phyloP scores from a whole-genome alignment of 352 stramenopile genomes.

The Halophytophthora batemanensis region DNA sequence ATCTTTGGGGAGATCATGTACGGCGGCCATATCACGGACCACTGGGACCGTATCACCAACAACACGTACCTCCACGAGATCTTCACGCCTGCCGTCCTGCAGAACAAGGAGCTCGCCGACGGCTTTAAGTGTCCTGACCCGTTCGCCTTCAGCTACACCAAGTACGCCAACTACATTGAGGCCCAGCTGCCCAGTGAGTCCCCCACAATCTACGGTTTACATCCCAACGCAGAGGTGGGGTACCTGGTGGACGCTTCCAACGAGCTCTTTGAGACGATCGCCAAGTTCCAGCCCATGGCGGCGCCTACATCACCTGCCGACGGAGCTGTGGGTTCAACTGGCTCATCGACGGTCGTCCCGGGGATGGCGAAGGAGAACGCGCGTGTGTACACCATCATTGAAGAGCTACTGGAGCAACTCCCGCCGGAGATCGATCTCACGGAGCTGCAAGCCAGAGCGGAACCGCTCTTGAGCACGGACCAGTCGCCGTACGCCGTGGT shows the following conservation, averaged over 20 bases:
- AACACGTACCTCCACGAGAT: conserved; percentile 64
- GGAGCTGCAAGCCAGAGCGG: conserved; percentile 46
- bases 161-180: conserved; percentile 91
- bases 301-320: conserved; percentile 48
- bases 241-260: conserved; percentile 77
- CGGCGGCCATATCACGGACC: conserved; percentile 81
- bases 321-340: conserved; percentile 12
- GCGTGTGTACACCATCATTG: conserved; percentile 44
- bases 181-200: conserved; percentile 60
- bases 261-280: conserved; percentile 84
- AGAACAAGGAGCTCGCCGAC: conserved; percentile 43
- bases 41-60: conserved; percentile 85
- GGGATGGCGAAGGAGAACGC: conserved; percentile 25
- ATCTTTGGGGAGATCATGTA: conserved; percentile 95
- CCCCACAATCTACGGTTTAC: conserved; percentile 64
- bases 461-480: conserved; percentile 53
- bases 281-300: conserved; percentile 79
- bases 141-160: conserved; percentile 82
- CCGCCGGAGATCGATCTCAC: conserved; percentile 57
- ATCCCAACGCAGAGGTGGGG: conserved; percentile 79
- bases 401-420: conserved; percentile 55
- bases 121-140: conserved; percentile 84
- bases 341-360: not conserved
- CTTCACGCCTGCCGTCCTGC: conserved; percentile 63
- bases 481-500: conserved; percentile 83